Evolutionary conservation across 2,329 filamentous ascomycete genomes (phyloP), one percentile per base, ranked within the genome.

Genomic region (Fusarium duplospermum): DNA sequence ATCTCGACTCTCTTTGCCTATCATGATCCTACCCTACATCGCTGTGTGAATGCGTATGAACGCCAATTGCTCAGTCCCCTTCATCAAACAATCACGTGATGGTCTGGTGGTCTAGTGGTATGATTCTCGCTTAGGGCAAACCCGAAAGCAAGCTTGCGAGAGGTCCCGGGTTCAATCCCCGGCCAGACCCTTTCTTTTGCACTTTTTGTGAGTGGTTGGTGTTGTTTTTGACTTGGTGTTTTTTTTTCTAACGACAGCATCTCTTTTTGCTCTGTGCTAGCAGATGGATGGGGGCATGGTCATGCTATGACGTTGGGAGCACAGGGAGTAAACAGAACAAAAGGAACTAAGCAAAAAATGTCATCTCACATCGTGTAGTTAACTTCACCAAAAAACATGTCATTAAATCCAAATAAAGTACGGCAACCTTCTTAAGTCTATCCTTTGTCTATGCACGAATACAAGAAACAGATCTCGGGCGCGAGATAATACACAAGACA

Each of bases 61-160:
- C 18, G 0, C 45, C 27, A 16, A 27, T 50, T 50, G 45, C 45
- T n/a, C 9, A n/a, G 4, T 2, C 6, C 2, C 16, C 5, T 2
- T 50, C 27, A 40, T 8, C 8, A 4, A 31, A 6, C 6, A 54
- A 58, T 73, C 71, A 73, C 71, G 70, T 73, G 66, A 70, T 63
- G 84, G 84, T 84, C 84, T 84, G 84, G 82, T 90, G 87, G 88
- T 89, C 88, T 90, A 90, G 89, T 87, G 89, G 89, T 91, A 91
- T 91, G 89, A 91, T 91, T 91, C 89, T 90, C 88, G 89, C 89
- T 91, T 91, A 91, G 89, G 89, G 89, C 81, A 78, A 71, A 83
- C 81, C 82, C 82, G 80, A 74, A 80, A 81, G 80, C 73, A 47
- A 64, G 75, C 72, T 78, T 84, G 83, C 83, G 83, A 84, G 83